These are phyloP conservation scores for Eucalyptus sp. DNA, from an alignment of 345 rosid genomes.

Conservation along the genomic window DNA sequence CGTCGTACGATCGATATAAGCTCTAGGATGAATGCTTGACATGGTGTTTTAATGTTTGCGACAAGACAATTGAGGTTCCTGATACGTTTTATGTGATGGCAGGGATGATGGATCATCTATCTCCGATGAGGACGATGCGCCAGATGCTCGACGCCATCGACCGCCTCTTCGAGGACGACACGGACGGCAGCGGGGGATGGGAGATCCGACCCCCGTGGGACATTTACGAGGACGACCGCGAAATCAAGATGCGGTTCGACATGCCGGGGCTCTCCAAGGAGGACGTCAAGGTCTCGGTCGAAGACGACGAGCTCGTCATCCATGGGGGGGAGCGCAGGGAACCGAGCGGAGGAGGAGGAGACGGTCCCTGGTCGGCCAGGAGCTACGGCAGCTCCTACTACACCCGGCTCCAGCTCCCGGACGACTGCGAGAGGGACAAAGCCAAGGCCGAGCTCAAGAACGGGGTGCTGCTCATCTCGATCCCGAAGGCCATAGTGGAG, in stretches of 20 bases:
- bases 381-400: conserved; percentile 34
- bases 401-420: conserved; percentile 45
- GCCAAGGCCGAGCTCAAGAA: conserved; percentile 58
- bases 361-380: conserved; percentile 21
- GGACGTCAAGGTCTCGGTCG: conserved; percentile 46
- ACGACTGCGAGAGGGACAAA: conserved; percentile 40
- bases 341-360: conserved; percentile 14
- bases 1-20: neutral
- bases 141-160: conserved; percentile 64
- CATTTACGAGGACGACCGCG: conserved; percentile 44
- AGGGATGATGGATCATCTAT: conserved; percentile 43
- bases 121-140: conserved; percentile 61
- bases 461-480: conserved; percentile 48
- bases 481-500: conserved; percentile 56
- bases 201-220: conserved; percentile 61
- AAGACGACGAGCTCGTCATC: conserved; percentile 43
- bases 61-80: neutral
- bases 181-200: conserved; percentile 7
- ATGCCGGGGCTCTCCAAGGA: conserved; percentile 66
- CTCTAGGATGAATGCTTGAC: neutral
- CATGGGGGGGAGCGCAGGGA: conserved; percentile 51
- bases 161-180: conserved; percentile 33
- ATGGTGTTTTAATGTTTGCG: neutral
- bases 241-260: conserved; percentile 66
- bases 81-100: neutral